These are phyloP conservation scores for Mucor saturninus DNA, from an alignment of 371 early-diverging fungal species.

Conservation along the genomic window DNA sequence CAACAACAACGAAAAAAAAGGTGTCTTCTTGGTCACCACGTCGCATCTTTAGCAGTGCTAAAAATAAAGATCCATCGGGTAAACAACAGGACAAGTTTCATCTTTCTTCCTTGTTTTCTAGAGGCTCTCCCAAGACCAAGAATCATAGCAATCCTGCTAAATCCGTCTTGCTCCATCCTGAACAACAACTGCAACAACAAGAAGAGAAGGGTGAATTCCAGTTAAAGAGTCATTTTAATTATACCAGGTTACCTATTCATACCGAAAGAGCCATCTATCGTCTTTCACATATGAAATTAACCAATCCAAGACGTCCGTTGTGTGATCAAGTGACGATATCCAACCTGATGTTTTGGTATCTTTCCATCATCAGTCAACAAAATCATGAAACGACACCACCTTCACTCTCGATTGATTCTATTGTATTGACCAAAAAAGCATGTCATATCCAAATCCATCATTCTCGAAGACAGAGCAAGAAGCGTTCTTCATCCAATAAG, in stretches of 20 bases:
- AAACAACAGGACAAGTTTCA: slow-evolving; percentile 8
- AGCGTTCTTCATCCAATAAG: slow-evolving; percentile 11
- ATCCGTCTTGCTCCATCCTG: background rate
- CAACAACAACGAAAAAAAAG: slow-evolving; percentile 12
- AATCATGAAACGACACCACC: slow-evolving; percentile 2
- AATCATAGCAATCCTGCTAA: background rate
- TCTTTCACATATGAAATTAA: slow-evolving; percentile 72
- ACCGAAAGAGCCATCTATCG: slow-evolving; percentile 74
- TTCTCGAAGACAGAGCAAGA: background rate
- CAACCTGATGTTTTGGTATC: slow-evolving; percentile 81
- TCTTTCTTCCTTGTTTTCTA: slow-evolving; percentile 12
- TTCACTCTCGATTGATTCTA: background rate
- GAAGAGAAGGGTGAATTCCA: background rate
- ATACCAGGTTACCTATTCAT: slow-evolving; percentile 55
- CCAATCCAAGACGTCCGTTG: slow-evolving; percentile 69
- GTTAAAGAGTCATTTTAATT: slow-evolving; percentile 6
- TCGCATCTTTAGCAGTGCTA: slow-evolving; percentile 5
- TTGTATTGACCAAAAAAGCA: slow-evolving; percentile 7
- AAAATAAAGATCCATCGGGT: background rate
- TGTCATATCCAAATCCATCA: slow-evolving; percentile 8
- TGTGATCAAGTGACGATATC: slow-evolving; percentile 76
- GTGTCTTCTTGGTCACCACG: slow-evolving; percentile 19
- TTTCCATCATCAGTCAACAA: slow-evolving; percentile 31
- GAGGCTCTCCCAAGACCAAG: slow-evolving; percentile 4
- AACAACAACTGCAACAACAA: background rate